A percentile compares a stretch with the other conserved stretches of the same genome.
Evolutionary conservation across 1,284 basidiomycete genomes (phyloP).

Genomic region (Cystobasidium sp.): DNA sequence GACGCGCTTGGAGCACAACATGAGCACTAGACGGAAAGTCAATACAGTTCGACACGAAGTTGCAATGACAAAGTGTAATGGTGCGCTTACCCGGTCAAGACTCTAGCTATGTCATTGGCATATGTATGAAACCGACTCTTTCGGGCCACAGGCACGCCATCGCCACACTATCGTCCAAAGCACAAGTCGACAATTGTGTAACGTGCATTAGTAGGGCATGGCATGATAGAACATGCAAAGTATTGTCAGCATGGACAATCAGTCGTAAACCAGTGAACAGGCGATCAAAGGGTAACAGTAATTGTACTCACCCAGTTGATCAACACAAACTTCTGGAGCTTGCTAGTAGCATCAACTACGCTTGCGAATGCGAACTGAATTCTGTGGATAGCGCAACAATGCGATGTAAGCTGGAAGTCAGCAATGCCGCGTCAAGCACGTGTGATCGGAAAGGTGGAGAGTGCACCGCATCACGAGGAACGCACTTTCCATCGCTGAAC

Average conservation of each 20-base stretch:
- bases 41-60: neutral
- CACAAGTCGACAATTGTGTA: neutral
- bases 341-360: slow-evolving; percentile 85
- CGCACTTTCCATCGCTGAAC: slow-evolving; percentile 87
- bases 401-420: neutral
- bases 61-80: neutral
- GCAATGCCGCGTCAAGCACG: slow-evolving; percentile 13
- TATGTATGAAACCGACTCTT: slow-evolving; percentile 93
- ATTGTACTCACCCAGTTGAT: slow-evolving; percentile 59
- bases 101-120: slow-evolving; percentile 77
- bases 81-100: slow-evolving; percentile 67
- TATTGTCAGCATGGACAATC: no score
- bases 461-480: slow-evolving; percentile 37
- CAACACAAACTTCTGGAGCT: slow-evolving; percentile 89
- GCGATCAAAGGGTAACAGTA: neutral
- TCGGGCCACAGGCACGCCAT: slow-evolving; percentile 88
- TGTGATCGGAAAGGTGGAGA: slow-evolving; percentile 37
- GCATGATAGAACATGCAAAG: no score
- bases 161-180: slow-evolving; percentile 68
- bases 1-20: slow-evolving; percentile 87
- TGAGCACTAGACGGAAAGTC: slow-evolving; percentile 62
- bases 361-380: slow-evolving; percentile 93
- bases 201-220: neutral
- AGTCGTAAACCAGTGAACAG: no score
- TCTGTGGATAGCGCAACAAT: slow-evolving; percentile 58